These are phyloP conservation scores for Lepidium africanum DNA, from an alignment of 345 rosid species.

Conservation along the genomic window DNA sequence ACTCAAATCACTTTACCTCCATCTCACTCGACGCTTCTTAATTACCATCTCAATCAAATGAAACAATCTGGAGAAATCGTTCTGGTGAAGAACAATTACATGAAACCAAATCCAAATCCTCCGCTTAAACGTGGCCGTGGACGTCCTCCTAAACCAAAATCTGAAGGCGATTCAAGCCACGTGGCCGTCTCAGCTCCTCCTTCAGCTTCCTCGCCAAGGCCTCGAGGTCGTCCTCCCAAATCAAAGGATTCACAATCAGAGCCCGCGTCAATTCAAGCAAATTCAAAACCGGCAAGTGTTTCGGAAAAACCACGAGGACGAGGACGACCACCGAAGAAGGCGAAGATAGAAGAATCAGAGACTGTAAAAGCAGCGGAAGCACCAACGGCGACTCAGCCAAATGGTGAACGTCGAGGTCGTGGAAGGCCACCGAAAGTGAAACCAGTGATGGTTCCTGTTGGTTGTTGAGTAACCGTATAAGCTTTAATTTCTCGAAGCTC, in stretches of 20 bases:
- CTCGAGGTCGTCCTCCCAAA: slow-evolving; percentile 76
- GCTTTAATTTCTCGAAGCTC: no score
- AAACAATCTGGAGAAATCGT: slow-evolving; percentile 53
- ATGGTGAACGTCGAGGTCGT: slow-evolving; percentile 46
- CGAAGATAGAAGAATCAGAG: slow-evolving; percentile 27
- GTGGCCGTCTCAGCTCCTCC: slow-evolving; percentile 24
- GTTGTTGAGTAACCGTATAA: slow-evolving; percentile 21
- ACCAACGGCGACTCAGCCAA: slow-evolving; percentile 2
- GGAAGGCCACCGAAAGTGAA: slow-evolving; percentile 85
- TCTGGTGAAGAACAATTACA: slow-evolving; percentile 63
- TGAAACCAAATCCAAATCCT: slow-evolving; percentile 66
- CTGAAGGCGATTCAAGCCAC: neutral
- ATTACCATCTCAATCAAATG: slow-evolving; percentile 63
- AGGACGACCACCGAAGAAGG: slow-evolving; percentile 71
- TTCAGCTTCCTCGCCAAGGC: slow-evolving; percentile 37
- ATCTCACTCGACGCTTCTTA: slow-evolving; percentile 49
- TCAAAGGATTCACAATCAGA: slow-evolving; percentile 36
- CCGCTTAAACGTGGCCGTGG: slow-evolving; percentile 90
- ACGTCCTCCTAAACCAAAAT: slow-evolving; percentile 74
- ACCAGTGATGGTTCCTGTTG: slow-evolving; percentile 60
- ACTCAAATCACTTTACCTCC: slow-evolving; percentile 43
- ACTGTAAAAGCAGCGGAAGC: neutral
- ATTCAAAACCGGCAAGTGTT: slow-evolving; percentile 4
- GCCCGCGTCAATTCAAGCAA: neutral
- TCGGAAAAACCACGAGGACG: slow-evolving; percentile 58